These are phyloP conservation scores for Smithsoniella earleae DNA, from an alignment of 163 green algal genomes.

Conservation along the genomic window DNA sequence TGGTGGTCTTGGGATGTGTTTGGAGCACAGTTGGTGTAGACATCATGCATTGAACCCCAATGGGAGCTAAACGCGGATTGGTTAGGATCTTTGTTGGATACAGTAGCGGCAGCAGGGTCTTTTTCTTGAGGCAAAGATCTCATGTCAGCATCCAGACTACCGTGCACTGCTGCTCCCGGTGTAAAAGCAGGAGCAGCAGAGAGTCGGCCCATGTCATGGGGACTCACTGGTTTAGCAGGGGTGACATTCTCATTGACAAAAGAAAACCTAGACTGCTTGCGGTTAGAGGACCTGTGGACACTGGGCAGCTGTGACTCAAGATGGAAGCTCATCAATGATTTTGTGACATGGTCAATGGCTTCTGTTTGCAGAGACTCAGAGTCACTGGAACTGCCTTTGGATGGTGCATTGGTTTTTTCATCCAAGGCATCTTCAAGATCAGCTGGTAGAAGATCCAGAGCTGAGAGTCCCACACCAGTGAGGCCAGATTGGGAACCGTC, in stretches of 20 bases:
- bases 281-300: too few species aligned
- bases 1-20: conserved; percentile 1
- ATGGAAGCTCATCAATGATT: neutral
- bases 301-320: too few species aligned
- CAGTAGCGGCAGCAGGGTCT: neutral
- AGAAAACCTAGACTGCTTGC: conserved; percentile 27
- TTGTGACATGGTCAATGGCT: neutral
- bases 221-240: too few species aligned
- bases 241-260: neutral
- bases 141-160: neutral
- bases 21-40: neutral
- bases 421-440: conserved; percentile 10
- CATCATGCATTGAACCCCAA: too few species aligned
- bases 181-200: neutral
- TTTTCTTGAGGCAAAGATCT: neutral
- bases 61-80: too few species aligned
- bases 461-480: neutral
- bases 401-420: too few species aligned
- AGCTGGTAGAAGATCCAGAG: conserved; percentile 13
- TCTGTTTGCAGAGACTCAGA: neutral
- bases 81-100: neutral
- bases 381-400: too few species aligned
- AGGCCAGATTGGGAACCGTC: neutral
- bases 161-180: neutral
- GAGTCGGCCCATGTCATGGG: neutral